These are phyloP conservation scores for Grigorovia transvaalensis DNA, from an alignment of 805 yeast genomes.

Conservation along the genomic window DNA sequence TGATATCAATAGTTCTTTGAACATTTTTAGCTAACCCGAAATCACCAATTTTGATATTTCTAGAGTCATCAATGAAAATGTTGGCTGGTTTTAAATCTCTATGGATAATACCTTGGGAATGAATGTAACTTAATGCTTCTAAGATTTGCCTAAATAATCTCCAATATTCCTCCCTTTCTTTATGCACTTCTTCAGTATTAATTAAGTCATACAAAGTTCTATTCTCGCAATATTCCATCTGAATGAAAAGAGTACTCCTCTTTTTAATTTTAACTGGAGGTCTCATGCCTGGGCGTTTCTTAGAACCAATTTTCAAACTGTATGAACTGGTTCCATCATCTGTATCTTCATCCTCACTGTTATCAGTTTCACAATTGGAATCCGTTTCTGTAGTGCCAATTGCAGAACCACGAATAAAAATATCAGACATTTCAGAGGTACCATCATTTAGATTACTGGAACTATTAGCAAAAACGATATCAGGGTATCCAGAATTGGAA, in stretches of 20 bases:
- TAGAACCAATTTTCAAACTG: conserved; percentile 1
- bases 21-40: conserved; percentile 93
- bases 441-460: conserved; percentile 11
- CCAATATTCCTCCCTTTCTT: conserved; percentile 77
- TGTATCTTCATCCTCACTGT: not conserved
- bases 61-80: conserved; percentile 82
- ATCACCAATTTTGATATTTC: conserved; percentile 90
- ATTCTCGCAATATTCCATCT: conserved; percentile 98
- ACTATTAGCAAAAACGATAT: conserved; percentile 41
- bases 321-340: conserved; percentile 5
- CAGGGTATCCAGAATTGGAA: conserved; percentile 42
- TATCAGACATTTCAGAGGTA: conserved; percentile 1
- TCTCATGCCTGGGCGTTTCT: not conserved
- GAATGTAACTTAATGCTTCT: conserved; percentile 86
- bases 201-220: conserved; percentile 80
- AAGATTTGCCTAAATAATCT: conserved; percentile 74
- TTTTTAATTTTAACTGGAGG: conserved; percentile 16
- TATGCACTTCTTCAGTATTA: conserved; percentile 57
- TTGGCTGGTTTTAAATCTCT: conserved; percentile 93
- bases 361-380: conserved; percentile 7
- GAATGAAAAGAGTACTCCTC: conserved; percentile 75
- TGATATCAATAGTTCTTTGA: conserved; percentile 36
- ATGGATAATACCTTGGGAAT: conserved; percentile 88
- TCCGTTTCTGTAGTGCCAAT: conserved; percentile 14
- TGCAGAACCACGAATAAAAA: conserved; percentile 11